A percentile compares a stretch with the other conserved stretches of the same genome.
Conservation (phyloP, 2,329 filamentous ascomycete species). For the Phyllachora maydis region DNA sequence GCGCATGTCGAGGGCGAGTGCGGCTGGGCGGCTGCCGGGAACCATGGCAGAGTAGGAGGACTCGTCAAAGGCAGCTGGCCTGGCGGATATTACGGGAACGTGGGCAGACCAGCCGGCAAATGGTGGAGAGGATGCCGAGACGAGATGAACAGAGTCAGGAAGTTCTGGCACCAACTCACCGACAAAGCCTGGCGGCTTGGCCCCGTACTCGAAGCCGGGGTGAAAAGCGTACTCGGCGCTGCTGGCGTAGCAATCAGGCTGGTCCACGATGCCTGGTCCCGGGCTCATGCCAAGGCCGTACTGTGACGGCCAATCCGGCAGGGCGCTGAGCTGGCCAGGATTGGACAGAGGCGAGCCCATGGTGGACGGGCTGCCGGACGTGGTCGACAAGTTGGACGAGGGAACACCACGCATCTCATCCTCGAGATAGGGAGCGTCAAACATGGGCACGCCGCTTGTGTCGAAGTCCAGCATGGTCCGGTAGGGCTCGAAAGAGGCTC, state of each 20-base stretch:
- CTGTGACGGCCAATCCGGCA: conserved; percentile 35
- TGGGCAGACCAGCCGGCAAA: conserved; percentile 7
- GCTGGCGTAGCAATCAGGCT: conserved; percentile 28
- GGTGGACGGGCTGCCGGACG: conserved; percentile 43
- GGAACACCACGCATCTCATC: conserved; percentile 27
- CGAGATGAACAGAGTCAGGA: conserved; percentile 10
- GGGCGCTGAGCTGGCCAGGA: conserved; percentile 32
- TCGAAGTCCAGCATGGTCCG: too few species aligned
- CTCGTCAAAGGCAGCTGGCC: too few species aligned
- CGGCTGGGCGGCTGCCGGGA: conserved; percentile 6
- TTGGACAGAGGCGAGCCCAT: conserved; percentile 47
- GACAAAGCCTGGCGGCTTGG: conserved; percentile 28
- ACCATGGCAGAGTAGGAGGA: too few species aligned
- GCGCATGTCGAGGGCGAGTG: conserved; percentile 10
- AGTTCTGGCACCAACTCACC: conserved; percentile 30
- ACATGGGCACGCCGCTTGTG: too few species aligned
- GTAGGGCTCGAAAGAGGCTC: too few species aligned
- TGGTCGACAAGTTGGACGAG: conserved; percentile 38
- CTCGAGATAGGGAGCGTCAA: too few species aligned
- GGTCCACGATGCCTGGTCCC: conserved; percentile 39
- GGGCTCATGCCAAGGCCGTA: conserved; percentile 40
- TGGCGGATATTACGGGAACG: too few species aligned
- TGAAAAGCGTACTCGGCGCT: conserved; percentile 35
- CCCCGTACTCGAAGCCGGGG: conserved; percentile 21
- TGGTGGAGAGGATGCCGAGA: conserved; percentile 8